Percentiles rank a stretch among this genome's conserved stretches.
These are phyloP conservation scores for Polyplosphaeria fusca DNA, from an alignment of 495 filamentous ascomycete genomes.

Conservation along the genomic window DNA sequence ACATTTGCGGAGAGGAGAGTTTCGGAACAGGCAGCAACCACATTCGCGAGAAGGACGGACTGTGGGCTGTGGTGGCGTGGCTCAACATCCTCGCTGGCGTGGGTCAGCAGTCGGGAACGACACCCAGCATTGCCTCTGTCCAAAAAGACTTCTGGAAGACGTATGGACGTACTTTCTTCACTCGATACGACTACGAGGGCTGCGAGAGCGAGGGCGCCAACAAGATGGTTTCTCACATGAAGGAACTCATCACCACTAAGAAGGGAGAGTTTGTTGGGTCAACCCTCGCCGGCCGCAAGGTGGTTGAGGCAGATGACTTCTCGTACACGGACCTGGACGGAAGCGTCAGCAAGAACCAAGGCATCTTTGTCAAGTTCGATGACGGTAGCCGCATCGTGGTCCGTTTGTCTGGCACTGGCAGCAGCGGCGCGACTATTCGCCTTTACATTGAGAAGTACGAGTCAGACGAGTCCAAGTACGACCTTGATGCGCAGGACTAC, in stretches of 20 bases:
- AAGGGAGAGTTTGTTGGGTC: slow-evolving; percentile 79
- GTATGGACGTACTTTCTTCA: slow-evolving; percentile 98
- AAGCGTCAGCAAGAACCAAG: slow-evolving; percentile 92
- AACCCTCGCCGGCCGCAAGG: slow-evolving; percentile 74
- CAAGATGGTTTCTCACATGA: slow-evolving; percentile 76
- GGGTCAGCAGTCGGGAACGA: slow-evolving; percentile 66
- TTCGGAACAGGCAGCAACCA: slow-evolving; percentile 99
- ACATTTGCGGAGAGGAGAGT: slow-evolving; percentile 96
- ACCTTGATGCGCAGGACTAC: slow-evolving; percentile 85
- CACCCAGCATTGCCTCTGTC: slow-evolving; percentile 88
- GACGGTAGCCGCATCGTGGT: slow-evolving; percentile 93
- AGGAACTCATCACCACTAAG: slow-evolving; percentile 61
- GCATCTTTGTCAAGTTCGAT: slow-evolving; percentile 90
- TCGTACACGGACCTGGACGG: slow-evolving; percentile 95
- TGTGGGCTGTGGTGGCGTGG: slow-evolving; percentile 98
- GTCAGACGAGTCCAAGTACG: slow-evolving; percentile 69
- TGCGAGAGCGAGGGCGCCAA: slow-evolving; percentile 86
- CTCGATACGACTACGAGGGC: slow-evolving; percentile 95
- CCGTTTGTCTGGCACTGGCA: slow-evolving; percentile 88
- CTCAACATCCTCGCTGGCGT: slow-evolving; percentile 97
- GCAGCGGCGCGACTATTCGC: slow-evolving; percentile 90
- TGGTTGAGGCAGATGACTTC: slow-evolving; percentile 89
- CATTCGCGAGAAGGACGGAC: slow-evolving; percentile 96
- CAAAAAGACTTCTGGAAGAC: slow-evolving; percentile 96
- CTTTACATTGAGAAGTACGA: slow-evolving; percentile 94